phyloP scores from a whole-genome alignment of 2,329 filamentous ascomycete species.

The Thermoascus crustaceus region DNA sequence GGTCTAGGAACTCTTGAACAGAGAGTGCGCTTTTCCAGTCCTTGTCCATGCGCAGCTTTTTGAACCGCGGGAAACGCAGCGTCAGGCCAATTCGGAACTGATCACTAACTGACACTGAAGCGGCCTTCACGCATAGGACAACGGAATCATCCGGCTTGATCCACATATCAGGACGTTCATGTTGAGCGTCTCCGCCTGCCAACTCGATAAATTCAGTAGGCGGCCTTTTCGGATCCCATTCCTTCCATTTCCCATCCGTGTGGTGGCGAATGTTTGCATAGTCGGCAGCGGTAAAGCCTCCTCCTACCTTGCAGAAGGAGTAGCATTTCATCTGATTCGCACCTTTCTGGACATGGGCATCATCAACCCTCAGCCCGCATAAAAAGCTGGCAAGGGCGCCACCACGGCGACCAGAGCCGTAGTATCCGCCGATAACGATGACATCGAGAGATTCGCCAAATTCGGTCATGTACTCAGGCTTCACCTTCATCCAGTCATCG shows the following conservation, averaged over 20 bases:
- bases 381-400: slow-evolving; percentile 77
- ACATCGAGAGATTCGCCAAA: slow-evolving; percentile 91
- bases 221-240: slow-evolving; percentile 71
- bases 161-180: slow-evolving; percentile 83
- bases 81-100: slow-evolving; percentile 71
- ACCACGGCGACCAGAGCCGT: slow-evolving; percentile 76
- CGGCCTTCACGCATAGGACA: slow-evolving; percentile 81
- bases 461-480: slow-evolving; percentile 96
- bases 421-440: slow-evolving; percentile 85
- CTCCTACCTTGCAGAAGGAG: slow-evolving; percentile 98
- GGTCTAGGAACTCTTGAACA: slow-evolving; percentile 64
- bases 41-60: slow-evolving; percentile 71
- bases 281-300: slow-evolving; percentile 76
- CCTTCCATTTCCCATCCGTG: slow-evolving; percentile 84
- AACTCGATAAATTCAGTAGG: slow-evolving; percentile 73
- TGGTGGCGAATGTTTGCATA: slow-evolving; percentile 74
- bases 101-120: slow-evolving; percentile 65
- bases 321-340: slow-evolving; percentile 64
- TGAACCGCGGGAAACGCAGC: slow-evolving; percentile 85
- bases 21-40: slow-evolving; percentile 74
- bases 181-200: slow-evolving; percentile 65
- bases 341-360: slow-evolving; percentile 52
- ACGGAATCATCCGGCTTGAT: slow-evolving; percentile 83
- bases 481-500: slow-evolving; percentile 97
- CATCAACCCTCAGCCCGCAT: slow-evolving; percentile 74